These are phyloP conservation scores for Trichopus zeylanicus DNA, from an alignment of 116 monocot species.

Conservation along the genomic window DNA sequence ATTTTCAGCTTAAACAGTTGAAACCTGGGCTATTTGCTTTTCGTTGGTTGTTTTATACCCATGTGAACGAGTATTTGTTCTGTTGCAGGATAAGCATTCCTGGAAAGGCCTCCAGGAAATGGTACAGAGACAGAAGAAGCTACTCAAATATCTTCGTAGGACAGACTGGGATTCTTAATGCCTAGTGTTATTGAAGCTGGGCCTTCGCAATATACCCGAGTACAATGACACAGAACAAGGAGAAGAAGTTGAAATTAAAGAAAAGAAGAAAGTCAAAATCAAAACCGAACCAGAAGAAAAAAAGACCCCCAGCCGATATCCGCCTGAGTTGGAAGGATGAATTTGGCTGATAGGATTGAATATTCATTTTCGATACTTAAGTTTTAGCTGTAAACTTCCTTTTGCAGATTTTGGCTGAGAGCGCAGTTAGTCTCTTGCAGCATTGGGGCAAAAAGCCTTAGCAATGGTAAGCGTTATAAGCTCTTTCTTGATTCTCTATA, in stretches of 20 bases:
- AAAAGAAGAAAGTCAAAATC: background rate
- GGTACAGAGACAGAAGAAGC: slow-evolving; percentile 86
- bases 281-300: background rate
- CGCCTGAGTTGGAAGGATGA: too few species aligned
- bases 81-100: slow-evolving; percentile 85
- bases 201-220: slow-evolving; percentile 54
- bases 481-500: too few species aligned
- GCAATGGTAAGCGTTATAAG: too few species aligned
- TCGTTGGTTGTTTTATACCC: background rate
- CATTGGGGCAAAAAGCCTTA: too few species aligned
- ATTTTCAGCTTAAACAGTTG: background rate
- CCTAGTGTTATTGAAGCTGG: slow-evolving; percentile 69
- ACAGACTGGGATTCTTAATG: slow-evolving; percentile 97
- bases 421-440: too few species aligned
- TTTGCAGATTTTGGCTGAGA: too few species aligned
- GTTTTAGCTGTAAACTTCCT: too few species aligned
- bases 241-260: background rate
- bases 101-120: slow-evolving; percentile 80
- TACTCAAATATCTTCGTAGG: slow-evolving; percentile 80
- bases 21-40: background rate
- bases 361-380: too few species aligned
- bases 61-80: background rate
- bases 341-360: too few species aligned
- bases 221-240: slow-evolving; percentile 19
- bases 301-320: background rate